Base-by-base conservation (phyloP, 2,329 filamentous ascomycete genomes). In the Alternaria viburni region DNA sequence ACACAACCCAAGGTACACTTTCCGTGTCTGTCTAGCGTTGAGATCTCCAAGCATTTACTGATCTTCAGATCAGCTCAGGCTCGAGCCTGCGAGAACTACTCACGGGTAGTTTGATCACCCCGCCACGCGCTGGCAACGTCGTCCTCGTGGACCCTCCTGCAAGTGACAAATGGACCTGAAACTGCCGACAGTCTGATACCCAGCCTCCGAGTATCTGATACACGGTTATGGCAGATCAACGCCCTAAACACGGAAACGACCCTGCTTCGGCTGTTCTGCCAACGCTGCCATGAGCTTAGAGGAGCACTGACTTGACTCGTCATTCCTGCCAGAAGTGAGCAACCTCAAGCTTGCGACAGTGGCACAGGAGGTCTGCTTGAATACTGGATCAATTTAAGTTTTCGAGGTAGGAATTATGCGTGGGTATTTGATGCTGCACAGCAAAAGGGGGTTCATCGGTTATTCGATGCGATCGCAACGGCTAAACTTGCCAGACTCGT, bases 141-240 rank as follows among this genome's bases (percentile, higher is more conserved):
- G 57, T 36, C 67, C 62, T 63, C 21, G 26, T 52, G 68, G 62
- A 64, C 57, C 28, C 63, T 62, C 64, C 52, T 69, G 63, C 67
- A 69, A 69, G 68, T 70, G 68, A 70, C 69, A 62, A 71, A 70
- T 73, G 50, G 65, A 74, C 66, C 60, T 78, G 77, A 78, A 79
- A 79, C 77, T 74, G 61, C 69, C 69, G 74, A 64, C 57, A 67
- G 32, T 69, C 70, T 79, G 76, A 78, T 72, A 79, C 77, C 49
- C 15, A 63, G 62, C 65, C 55, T 54, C 65, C 62, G 61, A 28
- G 64, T 68, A 70, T 77, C 74, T 77, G 75, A 77, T 65, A 74
- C 75, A 72, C 63, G 67, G 67, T 41, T 41, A 70, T 69, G 71
- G 74, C 60, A 71, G 75, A 79, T 76, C 74, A 63, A 50, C 60